Conservation (phyloP, 306 rosid species). For the Sechiopsis laciniata region DNA sequence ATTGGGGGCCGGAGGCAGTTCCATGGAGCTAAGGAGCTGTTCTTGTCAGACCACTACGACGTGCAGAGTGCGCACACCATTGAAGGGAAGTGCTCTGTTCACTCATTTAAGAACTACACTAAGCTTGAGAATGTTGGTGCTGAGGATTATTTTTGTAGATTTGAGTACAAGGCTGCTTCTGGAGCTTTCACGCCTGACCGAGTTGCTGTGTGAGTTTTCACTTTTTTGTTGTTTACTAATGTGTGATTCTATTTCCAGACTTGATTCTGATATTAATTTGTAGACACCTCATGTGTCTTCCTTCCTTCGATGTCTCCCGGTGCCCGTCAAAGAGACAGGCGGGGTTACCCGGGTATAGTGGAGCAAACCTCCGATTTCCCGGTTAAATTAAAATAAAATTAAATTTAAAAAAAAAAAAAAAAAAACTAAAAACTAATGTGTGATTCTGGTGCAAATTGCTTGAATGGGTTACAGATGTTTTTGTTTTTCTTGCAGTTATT, state of each 20-base stretch:
- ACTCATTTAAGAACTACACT: constrained; percentile 72
- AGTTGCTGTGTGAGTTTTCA: constrained; percentile 75
- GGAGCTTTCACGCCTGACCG: constrained; percentile 83
- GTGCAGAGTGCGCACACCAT: constrained; percentile 80
- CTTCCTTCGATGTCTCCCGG: too few species aligned
- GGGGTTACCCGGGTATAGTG: too few species aligned
- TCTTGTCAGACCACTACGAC: constrained; percentile 71
- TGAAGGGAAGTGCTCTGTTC: constrained; percentile 72
- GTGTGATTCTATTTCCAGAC: too few species aligned
- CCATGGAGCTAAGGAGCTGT: constrained; percentile 81
- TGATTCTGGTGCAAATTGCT: constrained; percentile 13
- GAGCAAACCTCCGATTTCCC: too few species aligned
- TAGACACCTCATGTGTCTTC: too few species aligned
- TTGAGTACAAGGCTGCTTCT: constrained; percentile 85
- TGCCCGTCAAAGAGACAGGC: too few species aligned
- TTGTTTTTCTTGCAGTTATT: constrained; percentile 49
- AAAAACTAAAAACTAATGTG: neutral
- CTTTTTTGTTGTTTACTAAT: neutral
- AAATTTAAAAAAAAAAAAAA: too few species aligned
- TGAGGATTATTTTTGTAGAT: constrained; percentile 79
- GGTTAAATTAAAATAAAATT: too few species aligned
- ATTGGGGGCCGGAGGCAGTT: constrained; percentile 83
- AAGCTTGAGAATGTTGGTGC: constrained; percentile 76
- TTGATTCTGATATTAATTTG: too few species aligned
- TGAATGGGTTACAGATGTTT: constrained; percentile 18